Conservation (phyloP, 2,329 filamentous ascomycete species). For the Setomelanomma holmii region DNA sequence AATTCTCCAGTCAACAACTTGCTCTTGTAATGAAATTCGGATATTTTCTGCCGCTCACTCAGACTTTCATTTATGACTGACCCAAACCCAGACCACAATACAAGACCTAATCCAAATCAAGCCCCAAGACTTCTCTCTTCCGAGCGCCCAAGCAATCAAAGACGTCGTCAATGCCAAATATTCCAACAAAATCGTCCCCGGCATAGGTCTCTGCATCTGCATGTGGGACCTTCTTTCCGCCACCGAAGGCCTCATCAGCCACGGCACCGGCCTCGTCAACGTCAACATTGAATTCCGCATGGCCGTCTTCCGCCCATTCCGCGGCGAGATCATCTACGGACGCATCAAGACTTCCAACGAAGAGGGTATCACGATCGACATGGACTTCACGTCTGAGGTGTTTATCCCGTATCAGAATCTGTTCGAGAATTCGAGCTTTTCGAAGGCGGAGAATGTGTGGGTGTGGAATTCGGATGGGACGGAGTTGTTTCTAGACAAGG, state of each 20-base stretch:
- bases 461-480: constrained; percentile 79
- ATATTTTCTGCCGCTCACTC: too few relatives aligned
- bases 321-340: constrained; percentile 87
- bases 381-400: constrained; percentile 95
- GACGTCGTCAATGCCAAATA: constrained; percentile 98
- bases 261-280: constrained; percentile 90
- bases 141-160: constrained; percentile 83
- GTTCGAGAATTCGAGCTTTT: constrained; percentile 64
- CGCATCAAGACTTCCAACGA: constrained; percentile 78
- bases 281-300: constrained; percentile 95
- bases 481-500: constrained; percentile 84
- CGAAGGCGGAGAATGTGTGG: constrained; percentile 79
- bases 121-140: constrained; percentile 85
- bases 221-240: constrained; percentile 89
- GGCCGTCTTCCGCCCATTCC: constrained; percentile 94
- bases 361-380: constrained; percentile 77
- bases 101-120: constrained; percentile 93
- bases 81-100: constrained; percentile 76
- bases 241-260: constrained; percentile 91
- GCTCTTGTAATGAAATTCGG: too few relatives aligned
- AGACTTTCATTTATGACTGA: constrained; percentile 1
- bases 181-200: constrained; percentile 95
- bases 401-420: constrained; percentile 66
- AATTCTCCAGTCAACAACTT: too few relatives aligned
- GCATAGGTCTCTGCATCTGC: constrained; percentile 90